Conservation (phyloP, 2,329 filamentous ascomycete genomes). For the Venturia nashicola region DNA sequence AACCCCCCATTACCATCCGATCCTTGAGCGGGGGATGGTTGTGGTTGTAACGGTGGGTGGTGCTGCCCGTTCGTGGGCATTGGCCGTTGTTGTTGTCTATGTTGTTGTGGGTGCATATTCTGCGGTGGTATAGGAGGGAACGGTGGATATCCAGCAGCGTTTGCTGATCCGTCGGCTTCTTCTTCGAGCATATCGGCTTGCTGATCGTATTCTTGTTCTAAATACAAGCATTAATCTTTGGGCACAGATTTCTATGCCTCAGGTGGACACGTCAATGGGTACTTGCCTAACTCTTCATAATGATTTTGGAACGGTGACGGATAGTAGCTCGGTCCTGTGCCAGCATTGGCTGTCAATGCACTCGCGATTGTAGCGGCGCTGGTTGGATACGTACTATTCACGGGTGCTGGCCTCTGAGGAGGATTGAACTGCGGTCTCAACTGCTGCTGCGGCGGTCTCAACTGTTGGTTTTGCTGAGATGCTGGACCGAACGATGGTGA, state of each 20-base stretch:
- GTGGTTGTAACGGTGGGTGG: constrained; percentile 14
- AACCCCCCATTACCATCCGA: constrained; percentile 9
- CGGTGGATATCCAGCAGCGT: constrained; percentile 40
- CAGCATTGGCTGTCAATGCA: background rate
- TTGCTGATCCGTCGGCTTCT: constrained; percentile 48
- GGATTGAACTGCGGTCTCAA: constrained; percentile 5
- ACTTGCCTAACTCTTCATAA: constrained; percentile 90
- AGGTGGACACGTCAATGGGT: constrained; percentile 28
- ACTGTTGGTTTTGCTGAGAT: constrained; percentile 36
- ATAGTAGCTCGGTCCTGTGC: constrained; percentile 45
- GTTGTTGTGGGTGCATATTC: constrained; percentile 17
- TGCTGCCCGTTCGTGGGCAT: constrained; percentile 15
- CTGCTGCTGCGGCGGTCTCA: constrained; percentile 9
- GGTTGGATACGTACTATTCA: constrained; percentile 2
- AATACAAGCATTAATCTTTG: constrained; percentile 53
- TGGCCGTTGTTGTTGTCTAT: constrained; percentile 24
- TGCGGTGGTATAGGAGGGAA: constrained; percentile 21
- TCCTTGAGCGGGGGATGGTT: constrained; percentile 9
- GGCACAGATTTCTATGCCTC: constrained; percentile 49
- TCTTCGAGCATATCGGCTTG: constrained; percentile 84
- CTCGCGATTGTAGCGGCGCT: constrained; percentile 4
- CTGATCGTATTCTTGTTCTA: constrained; percentile 96
- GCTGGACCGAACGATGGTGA: constrained; percentile 47
- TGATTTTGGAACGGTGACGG: constrained; percentile 84
- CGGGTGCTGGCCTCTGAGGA: constrained; percentile 6